Percentiles rank a stretch among this genome's conserved stretches.
phyloP scores from a whole-genome alignment of 2,329 filamentous ascomycete species.

The Ophiognomonia clavigignenti-juglandacearum region DNA sequence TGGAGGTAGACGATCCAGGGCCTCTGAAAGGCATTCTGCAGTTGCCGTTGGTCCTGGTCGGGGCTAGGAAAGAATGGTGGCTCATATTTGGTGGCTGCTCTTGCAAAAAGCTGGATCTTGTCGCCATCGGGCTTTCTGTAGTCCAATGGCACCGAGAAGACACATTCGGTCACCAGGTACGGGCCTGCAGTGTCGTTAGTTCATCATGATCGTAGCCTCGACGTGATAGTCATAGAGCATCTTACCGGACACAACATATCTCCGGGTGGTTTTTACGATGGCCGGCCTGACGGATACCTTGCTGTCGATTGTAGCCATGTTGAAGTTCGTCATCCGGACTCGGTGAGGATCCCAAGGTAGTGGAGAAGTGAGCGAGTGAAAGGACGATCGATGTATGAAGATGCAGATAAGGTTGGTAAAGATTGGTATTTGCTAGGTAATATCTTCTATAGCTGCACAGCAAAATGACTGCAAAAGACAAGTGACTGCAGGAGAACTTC shows the following conservation, averaged over 20 bases:
- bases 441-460: too few species aligned
- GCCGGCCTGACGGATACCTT: conserved; percentile 7
- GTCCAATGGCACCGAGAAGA: conserved; percentile 83
- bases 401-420: too few species aligned
- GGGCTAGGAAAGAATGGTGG: conserved; percentile 46
- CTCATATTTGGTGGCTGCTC: conserved; percentile 65
- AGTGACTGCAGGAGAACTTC: too few species aligned
- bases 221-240: neutral
- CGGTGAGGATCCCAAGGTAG: neutral
- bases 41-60: conserved; percentile 26
- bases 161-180: conserved; percentile 72
- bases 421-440: too few species aligned
- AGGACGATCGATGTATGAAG: neutral
- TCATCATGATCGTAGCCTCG: too few species aligned
- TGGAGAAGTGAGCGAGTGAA: too few species aligned
- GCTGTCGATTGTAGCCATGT: conserved; percentile 2
- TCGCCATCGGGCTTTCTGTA: conserved; percentile 58
- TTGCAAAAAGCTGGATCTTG: conserved; percentile 71
- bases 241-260: conserved; percentile 13
- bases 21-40: too few species aligned
- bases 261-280: conserved; percentile 5
- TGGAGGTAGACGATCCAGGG: conserved; percentile 63
- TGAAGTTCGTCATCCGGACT: neutral
- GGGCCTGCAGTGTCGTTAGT: conserved; percentile 50
- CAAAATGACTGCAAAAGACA: too few species aligned